These are phyloP conservation scores for Coccinonectria pachysandricola DNA, from an alignment of 2,329 filamentous ascomycete genomes.

Conservation along the genomic window DNA sequence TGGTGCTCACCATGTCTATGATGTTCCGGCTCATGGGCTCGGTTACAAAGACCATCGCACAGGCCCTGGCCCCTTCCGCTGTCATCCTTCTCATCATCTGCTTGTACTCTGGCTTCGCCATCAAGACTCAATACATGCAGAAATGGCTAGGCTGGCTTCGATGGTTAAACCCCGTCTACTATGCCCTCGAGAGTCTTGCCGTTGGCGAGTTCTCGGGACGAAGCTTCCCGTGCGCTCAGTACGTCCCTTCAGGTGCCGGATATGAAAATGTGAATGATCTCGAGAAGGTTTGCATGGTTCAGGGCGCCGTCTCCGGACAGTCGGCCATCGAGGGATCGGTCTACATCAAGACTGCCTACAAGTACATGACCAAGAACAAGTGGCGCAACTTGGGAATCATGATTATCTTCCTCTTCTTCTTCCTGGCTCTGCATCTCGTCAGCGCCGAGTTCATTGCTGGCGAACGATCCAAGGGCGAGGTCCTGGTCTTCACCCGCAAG, in stretches of 20 bases:
- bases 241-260: conserved; percentile 7
- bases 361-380: conserved; percentile 33
- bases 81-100: conserved; percentile 37
- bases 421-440: conserved; percentile 35
- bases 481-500: conserved; percentile 37
- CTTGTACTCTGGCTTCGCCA: conserved; percentile 27
- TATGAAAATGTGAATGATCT: conserved; percentile 11
- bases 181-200: conserved; percentile 37
- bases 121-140: not conserved
- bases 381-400: conserved; percentile 47
- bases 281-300: conserved; percentile 32
- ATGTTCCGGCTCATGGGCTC: conserved; percentile 9
- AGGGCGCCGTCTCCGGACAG: conserved; percentile 34
- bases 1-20: conserved; percentile 7
- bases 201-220: conserved; percentile 46
- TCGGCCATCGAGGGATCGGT: conserved; percentile 32
- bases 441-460: conserved; percentile 34
- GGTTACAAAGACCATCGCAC: conserved; percentile 7
- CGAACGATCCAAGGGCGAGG: conserved; percentile 46
- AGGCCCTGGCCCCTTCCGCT: conserved; percentile 40
- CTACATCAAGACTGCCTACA: conserved; percentile 30
- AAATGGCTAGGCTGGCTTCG: conserved; percentile 42
- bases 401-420: conserved; percentile 35
- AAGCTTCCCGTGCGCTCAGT: conserved; percentile 14
- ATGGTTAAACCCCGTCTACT: conserved; percentile 50